Base-by-base conservation (phyloP, 2,329 filamentous ascomycete genomes). In the Thielaviopsis punctulata region DNA sequence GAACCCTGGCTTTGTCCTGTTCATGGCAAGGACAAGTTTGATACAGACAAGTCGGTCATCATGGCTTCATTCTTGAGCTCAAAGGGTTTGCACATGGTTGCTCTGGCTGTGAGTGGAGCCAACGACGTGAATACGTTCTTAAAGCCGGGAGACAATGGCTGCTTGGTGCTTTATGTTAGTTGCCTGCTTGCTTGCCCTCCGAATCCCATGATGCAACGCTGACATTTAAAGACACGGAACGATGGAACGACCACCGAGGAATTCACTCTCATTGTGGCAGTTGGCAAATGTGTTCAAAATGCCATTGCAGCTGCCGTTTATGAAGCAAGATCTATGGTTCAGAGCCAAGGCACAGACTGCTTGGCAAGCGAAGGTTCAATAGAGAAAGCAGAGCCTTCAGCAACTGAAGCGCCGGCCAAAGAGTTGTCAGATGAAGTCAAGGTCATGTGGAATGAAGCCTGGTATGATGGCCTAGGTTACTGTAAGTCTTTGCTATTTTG, bases 401-500 rank as follows among this genome's bases (percentile, higher is more conserved):
- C 39, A 19, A 15, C n/a, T 18, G n/a, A 45, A 23, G 23, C 19
- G 19, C 27, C 10, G 25, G 27, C 13, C 6, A 27, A 47, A 13
- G 27, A 43, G 21, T 23, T 55, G 60, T 65, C 65, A 15, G 66
- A 70, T 23, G 72, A 72, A 4, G 66, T 81, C 30, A 71, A 73
- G 51, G 67, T 72, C 5, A 65, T 79, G 62, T 95, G 87, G 87
- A 68, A 86, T 48, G 80, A 92, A 57, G 79, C 85, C 55, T 95
- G 89, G 88, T 89, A 89, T 62, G 92, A 96, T 63, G 87, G 88
- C 0, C 69, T 98, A 36, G 86, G 88, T 0, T 98, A 92, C 62
- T 98, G 92, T 77, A n/a, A n/a, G n/a, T n/a, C n/a, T n/a, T n/a
- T n/a, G n/a, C n/a, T n/a, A n/a, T n/a, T n/a, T n/a, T n/a, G n/a